Evolutionary conservation across 768 basidiomycete genomes (phyloP).

Genomic region (Psilocybe subaeruginosa): DNA sequence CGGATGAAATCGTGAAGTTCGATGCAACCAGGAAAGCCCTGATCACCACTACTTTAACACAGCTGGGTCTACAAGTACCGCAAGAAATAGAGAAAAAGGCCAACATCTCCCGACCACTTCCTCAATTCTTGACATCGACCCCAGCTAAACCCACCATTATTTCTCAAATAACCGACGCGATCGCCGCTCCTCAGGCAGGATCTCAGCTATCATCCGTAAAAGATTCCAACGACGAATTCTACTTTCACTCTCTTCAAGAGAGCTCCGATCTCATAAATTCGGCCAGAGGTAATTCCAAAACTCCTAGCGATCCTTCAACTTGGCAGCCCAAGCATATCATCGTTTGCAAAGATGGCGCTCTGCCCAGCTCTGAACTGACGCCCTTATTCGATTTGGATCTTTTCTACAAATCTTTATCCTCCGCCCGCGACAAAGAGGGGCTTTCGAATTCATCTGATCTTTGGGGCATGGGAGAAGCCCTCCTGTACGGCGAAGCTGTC

Average conservation of each 20-base stretch:
- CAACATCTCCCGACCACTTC: conserved; percentile 47
- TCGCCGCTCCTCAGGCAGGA: conserved; percentile 34
- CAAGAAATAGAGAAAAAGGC: conserved; percentile 30
- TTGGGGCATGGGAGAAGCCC: conserved; percentile 73
- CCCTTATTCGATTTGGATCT: conserved; percentile 72
- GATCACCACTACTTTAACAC: conserved; percentile 33
- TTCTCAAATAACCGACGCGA: conserved; percentile 36
- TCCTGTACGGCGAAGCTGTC: conserved; percentile 88
- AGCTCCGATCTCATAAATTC: conserved; percentile 32
- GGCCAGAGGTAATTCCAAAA: conserved; percentile 26
- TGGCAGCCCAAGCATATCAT: conserved; percentile 59
- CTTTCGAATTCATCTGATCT: conserved; percentile 22
- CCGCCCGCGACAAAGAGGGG: conserved; percentile 30
- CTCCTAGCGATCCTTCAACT: conserved; percentile 29
- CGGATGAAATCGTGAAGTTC: conserved; percentile 20
- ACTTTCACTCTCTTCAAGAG: conserved; percentile 48
- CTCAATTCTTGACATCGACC: conserved; percentile 59
- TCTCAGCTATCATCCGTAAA: conserved; percentile 43
- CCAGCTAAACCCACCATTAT: conserved; percentile 45
- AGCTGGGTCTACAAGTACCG: conserved; percentile 45
- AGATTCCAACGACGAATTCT: conserved; percentile 75
- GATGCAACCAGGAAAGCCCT: conserved; percentile 26
- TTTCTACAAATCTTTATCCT: conserved; percentile 61
- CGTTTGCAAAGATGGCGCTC: conserved; percentile 45
- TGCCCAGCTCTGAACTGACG: conserved; percentile 55